Conservation (phyloP, 352 stramenopile genomes). For the Phytophthora citricola region DNA sequence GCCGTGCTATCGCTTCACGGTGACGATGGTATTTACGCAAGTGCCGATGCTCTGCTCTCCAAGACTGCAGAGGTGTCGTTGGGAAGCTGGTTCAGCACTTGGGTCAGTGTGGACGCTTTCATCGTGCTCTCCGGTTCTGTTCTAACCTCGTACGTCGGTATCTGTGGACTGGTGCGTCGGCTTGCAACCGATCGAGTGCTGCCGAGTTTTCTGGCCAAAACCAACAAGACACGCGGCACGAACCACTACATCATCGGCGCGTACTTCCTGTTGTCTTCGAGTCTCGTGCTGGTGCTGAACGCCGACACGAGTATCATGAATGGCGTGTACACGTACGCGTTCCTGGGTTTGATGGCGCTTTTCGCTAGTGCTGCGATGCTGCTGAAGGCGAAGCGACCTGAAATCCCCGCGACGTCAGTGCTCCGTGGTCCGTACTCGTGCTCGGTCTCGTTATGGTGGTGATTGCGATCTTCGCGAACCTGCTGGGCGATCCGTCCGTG, state of each 20-base stretch:
- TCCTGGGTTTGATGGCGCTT: slow-evolving; percentile 83
- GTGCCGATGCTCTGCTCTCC: not conserved
- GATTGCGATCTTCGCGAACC: no score
- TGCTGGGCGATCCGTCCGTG: no score
- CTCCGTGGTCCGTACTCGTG: slow-evolving; percentile 43
- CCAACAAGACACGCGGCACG: slow-evolving; percentile 64
- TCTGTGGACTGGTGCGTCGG: slow-evolving; percentile 72
- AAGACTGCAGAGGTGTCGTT: not conserved
- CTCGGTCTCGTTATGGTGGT: no score
- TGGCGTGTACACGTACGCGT: slow-evolving; percentile 89
- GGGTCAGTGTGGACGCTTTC: slow-evolving; percentile 81
- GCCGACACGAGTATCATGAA: slow-evolving; percentile 70
- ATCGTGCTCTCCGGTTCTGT: slow-evolving; percentile 86
- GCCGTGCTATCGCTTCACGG: slow-evolving; percentile 67
- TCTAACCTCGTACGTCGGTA: slow-evolving; percentile 83
- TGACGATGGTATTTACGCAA: slow-evolving; percentile 46
- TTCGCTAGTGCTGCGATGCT: slow-evolving; percentile 85
- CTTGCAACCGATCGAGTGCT: slow-evolving; percentile 75
- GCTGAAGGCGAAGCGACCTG: slow-evolving; percentile 84
- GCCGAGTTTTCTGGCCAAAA: slow-evolving; percentile 48
- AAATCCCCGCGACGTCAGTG: slow-evolving; percentile 70
- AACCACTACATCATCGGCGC: slow-evolving; percentile 78
- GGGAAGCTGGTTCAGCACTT: slow-evolving; percentile 50
- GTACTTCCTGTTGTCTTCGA: slow-evolving; percentile 69
- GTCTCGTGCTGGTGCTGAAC: slow-evolving; percentile 69